Base-by-base conservation (phyloP, 2,329 filamentous ascomycete genomes). In the Xylaria sp. region DNA sequence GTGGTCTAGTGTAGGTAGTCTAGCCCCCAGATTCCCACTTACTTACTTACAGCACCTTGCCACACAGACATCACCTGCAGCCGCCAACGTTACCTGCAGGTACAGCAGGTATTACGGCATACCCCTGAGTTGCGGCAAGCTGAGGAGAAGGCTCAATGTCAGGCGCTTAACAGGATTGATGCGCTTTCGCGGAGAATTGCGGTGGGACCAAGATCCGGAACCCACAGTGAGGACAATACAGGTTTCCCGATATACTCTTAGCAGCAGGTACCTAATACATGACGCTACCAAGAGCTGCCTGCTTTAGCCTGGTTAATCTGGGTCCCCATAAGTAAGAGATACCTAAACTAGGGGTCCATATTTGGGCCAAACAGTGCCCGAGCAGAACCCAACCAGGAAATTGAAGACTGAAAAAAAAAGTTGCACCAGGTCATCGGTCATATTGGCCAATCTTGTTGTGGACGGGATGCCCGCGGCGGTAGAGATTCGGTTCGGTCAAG, bases 21-120 rank as follows among this genome's bases (percentile, higher is more conserved):
- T 11, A 52, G 44, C 31, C 47, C 38, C 21, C 37, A 29, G 21
- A 54, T 40, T 46, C 52, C 31, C 17, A 25, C 21, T 23, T 25
- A 56, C 25, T 21, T 25, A 29, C 23, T 9, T 46, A 17, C 23
- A 29, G n/a, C n/a, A n/a, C n/a, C n/a, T 31, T 58, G 35, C 7
- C 17, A 21, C 35, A 44, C 17, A 57, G 48, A 58, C 48, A 62
- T 58, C 48, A 33, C 47, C 47, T 62, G 59, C 54, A 62, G 41
- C 54, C 43, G 54, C 51, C 48, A 54, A 49, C 33, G 27, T 53
- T 54, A 41, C 33, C 41, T 54, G 59, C 46, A 54, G 48, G 41
- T 29, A 46, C n/a, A 15, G 37, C 54, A 48, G 15, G 25, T 54
- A 15, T 37, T 6, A 4, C 7, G 10, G 37, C 15, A 25, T 21